These are phyloP conservation scores for Debaryomycetaceae sp. DNA, from an alignment of 1,139 yeast genomes.

Conservation along the genomic window DNA sequence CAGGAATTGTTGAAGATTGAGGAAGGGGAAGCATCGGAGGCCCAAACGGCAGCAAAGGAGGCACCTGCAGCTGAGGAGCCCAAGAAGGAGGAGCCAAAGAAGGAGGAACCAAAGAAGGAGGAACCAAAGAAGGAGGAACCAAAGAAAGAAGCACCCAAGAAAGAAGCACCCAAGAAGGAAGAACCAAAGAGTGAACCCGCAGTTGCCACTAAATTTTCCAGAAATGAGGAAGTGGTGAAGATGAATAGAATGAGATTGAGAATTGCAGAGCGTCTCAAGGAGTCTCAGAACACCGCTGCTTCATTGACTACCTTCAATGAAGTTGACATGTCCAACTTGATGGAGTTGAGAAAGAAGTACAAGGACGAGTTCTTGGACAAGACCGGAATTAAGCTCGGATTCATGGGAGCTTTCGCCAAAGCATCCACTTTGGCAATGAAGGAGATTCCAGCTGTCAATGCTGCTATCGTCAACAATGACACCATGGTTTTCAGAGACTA, in stretches of 20 bases:
- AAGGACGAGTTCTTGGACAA: conserved; percentile 95
- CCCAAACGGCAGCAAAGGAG: conserved; percentile 44
- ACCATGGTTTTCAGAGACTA: conserved; percentile 95
- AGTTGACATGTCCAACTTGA: conserved; percentile 89
- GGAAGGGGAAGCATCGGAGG: conserved; percentile 82
- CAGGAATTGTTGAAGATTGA: conserved; percentile 89
- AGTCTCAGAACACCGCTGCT: conserved; percentile 98
- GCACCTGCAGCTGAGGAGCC: conserved; percentile 24
- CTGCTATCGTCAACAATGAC: conserved; percentile 88
- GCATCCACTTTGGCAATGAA: conserved; percentile 92
- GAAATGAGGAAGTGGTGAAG: conserved; percentile 89
- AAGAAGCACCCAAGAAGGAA: conserved; percentile 20
- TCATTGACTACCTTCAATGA: conserved; percentile 97
- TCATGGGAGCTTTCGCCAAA: conserved; percentile 98
- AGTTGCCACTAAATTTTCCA: conserved; percentile 62
- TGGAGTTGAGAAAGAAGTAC: conserved; percentile 94
- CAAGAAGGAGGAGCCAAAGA: conserved; percentile 20
- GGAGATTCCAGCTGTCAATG: conserved; percentile 94
- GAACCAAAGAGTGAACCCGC: conserved; percentile 31
- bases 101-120: conserved; percentile 23
- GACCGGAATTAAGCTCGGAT: conserved; percentile 93
- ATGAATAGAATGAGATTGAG: conserved; percentile 99
- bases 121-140: conserved; percentile 16
- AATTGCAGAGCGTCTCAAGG: conserved; percentile 98
- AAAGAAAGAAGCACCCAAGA: conserved; percentile 16